These are phyloP conservation scores for Auricularia sp. DNA, from an alignment of 768 basidiomycete genomes.

Conservation along the genomic window DNA sequence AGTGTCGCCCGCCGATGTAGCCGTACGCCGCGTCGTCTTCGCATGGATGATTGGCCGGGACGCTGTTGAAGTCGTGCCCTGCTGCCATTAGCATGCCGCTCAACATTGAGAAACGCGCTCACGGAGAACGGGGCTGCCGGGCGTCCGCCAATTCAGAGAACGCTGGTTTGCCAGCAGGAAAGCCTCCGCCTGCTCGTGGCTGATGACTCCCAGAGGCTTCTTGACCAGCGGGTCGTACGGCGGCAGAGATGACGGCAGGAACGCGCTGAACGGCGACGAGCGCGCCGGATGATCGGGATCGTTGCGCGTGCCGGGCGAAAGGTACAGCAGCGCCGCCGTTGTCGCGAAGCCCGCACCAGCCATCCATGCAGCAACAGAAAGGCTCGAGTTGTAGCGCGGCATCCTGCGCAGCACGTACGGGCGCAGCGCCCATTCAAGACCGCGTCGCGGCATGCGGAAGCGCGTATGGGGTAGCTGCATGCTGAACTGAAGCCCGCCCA, in stretches of 20 bases:
- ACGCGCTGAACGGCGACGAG: not conserved
- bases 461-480: not conserved
- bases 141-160: not conserved
- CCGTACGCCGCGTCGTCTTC: not conserved
- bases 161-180: not conserved
- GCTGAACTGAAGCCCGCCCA: not conserved
- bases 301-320: not conserved
- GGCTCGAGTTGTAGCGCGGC: not conserved
- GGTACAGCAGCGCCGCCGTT: not conserved
- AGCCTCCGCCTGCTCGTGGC: not conserved
- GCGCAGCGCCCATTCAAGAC: not conserved
- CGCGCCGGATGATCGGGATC: not conserved
- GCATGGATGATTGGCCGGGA: not conserved
- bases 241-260: not conserved
- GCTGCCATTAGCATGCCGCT: too few relatives aligned
- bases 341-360: not conserved
- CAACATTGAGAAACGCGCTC: not conserved
- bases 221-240: not conserved
- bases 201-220: not conserved
- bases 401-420: not conserved
- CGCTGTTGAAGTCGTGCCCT: not conserved
- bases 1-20: not conserved
- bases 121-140: not conserved
- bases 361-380: not conserved
- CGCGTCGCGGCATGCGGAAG: not conserved